Base-by-base conservation (phyloP, 148 eudicot species). In the Rhododendron williamsianum region DNA sequence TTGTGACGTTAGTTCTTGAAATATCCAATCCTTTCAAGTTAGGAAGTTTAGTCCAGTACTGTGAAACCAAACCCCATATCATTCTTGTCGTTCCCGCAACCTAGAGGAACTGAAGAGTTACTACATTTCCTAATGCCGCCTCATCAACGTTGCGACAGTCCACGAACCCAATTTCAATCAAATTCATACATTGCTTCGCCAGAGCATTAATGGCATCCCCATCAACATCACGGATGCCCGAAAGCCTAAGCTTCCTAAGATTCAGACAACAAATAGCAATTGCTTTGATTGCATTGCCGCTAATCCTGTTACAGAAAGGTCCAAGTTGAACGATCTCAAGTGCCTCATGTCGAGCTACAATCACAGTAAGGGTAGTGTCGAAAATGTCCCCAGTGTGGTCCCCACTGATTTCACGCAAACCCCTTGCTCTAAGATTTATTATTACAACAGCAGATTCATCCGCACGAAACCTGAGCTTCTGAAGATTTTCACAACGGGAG, bases 101-200 rank as follows among this genome's bases (percentile, higher is more conserved):
- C 0, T 98, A 97, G 11, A 97, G 89, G 84, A 89, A 97, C 45
- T 87, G 89, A 86, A 95, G 63, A 2, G 98, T 94, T 60, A 71
- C 82, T 46, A 97, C 87, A 87, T 90, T 92, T 54, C 91, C 95
- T 77, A 97, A 86, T 38, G 98, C 93, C 56, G 87, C 82, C 84
- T 92, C 99, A 83, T 97, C 98, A 35, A 97, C 83, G 51, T 89
- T 91, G 19, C 87, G 84, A 83, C 98, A 97, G 86, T 96, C 97
- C 46, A 96, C 85, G 81, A 95, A 95, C 63, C 93, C 99, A 79
- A 96, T 82, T 82, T 95, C 99, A 58, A 73, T 87, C 91, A 95
- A 91, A 91, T 83, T 83, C 35, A 5, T 85, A 82, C 98, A 95
- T 84, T 92, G 88, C 73, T 84, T 88, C 36, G 92, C 92, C 78